phyloP scores from a whole-genome alignment of 345 rosid species.

The Firmiana major region DNA sequence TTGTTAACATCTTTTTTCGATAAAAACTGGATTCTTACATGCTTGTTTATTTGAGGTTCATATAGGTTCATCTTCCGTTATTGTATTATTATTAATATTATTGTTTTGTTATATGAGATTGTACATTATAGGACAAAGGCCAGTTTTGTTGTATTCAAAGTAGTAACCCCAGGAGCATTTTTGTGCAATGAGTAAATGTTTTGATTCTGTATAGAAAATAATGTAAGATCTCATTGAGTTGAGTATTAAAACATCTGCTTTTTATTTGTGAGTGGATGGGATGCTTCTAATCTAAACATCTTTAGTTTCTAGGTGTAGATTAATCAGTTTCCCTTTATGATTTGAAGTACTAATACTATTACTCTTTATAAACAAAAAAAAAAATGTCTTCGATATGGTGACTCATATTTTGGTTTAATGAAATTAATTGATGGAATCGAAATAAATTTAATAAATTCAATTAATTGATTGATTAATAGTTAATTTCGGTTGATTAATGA shows the following conservation, averaged over 20 bases:
- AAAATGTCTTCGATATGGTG: too few species aligned
- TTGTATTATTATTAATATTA: neutral
- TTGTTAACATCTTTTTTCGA: neutral
- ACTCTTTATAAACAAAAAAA: too few species aligned
- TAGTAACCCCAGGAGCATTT: neutral
- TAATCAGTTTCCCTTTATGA: too few species aligned
- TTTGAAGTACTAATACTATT: too few species aligned
- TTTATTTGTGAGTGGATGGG: neutral
- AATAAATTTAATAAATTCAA: too few species aligned
- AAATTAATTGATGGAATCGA: too few species aligned
- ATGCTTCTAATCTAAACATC: too few species aligned
- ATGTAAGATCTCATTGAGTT: neutral
- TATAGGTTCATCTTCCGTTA: neutral
- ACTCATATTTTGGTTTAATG: too few species aligned
- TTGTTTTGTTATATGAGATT: neutral
- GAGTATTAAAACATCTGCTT: neutral
- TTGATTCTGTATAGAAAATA: neutral
- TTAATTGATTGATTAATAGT: too few species aligned
- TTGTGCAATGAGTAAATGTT: neutral
- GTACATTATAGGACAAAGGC: neutral
- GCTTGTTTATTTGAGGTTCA: neutral
- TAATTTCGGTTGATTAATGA: too few species aligned
- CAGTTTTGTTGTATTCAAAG: constrained; percentile 9
- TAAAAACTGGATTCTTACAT: neutral
- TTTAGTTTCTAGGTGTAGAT: too few species aligned